These are phyloP conservation scores for Blastocystis sp. DNA, from an alignment of 352 stramenopile species.

Conservation along the genomic window DNA sequence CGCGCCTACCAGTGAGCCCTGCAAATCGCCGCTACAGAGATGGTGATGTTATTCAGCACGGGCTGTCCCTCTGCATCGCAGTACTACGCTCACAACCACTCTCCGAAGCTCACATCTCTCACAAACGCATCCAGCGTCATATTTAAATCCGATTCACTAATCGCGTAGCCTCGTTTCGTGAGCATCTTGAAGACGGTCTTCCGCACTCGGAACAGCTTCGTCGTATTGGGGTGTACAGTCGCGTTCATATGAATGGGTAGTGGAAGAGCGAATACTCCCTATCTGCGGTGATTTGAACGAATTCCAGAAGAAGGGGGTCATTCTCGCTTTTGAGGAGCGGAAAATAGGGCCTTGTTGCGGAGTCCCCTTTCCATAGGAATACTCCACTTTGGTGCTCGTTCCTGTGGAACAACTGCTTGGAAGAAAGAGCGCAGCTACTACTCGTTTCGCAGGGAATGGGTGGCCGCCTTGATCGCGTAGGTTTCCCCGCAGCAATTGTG, in stretches of 20 bases:
- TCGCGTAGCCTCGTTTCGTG: conserved; percentile 91
- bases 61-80: conserved; percentile 65
- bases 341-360: no score
- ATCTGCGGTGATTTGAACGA: no score
- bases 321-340: no score
- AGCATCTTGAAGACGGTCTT: conserved; percentile 92
- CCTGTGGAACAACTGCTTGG: no score
- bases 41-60: conserved; percentile 69
- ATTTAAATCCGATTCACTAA: conserved; percentile 89
- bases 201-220: conserved; percentile 83
- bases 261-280: no score
- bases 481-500: no score
- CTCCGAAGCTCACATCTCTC: conserved; percentile 70
- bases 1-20: conserved; percentile 72
- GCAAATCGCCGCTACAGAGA: conserved; percentile 15
- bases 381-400: no score
- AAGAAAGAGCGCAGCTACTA: no score
- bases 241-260: conserved; percentile 46
- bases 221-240: conserved; percentile 33
- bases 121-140: conserved; percentile 89
- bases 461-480: no score
- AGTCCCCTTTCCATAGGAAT: no score
- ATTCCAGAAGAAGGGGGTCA: no score
- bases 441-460: no score
- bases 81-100: conserved; percentile 33